A percentile compares a stretch with the other conserved stretches of the same genome.
These are phyloP conservation scores for Vitis cinerea DNA, from an alignment of 164 flowering plant species.

Conservation along the genomic window DNA sequence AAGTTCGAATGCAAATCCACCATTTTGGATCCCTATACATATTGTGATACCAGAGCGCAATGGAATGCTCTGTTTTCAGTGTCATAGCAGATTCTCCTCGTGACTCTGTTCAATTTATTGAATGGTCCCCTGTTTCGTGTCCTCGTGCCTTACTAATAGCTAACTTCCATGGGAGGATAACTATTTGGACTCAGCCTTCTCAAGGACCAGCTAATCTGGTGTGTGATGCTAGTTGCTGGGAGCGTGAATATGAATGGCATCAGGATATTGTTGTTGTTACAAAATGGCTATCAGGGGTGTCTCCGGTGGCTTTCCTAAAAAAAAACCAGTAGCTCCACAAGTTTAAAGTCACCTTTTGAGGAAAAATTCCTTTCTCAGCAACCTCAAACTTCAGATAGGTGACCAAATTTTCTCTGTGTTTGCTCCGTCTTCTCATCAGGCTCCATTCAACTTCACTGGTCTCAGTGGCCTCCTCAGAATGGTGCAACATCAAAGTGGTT, in stretches of 20 bases:
- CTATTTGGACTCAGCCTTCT: slow-evolving; percentile 93
- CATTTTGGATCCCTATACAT: slow-evolving; percentile 99
- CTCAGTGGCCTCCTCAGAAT: slow-evolving; percentile 79
- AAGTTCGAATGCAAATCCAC: slow-evolving; percentile 86
- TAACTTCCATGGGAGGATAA: slow-evolving; percentile 92
- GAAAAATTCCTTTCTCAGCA: slow-evolving; percentile 88
- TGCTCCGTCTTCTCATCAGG: slow-evolving; percentile 99
- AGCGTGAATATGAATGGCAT: slow-evolving; percentile 93
- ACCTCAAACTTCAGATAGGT: slow-evolving; percentile 83
- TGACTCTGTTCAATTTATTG: slow-evolving; percentile 97
- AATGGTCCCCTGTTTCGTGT: slow-evolving; percentile 96
- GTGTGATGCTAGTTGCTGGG: slow-evolving; percentile 91
- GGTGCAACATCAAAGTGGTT: slow-evolving; percentile 76
- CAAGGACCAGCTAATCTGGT: slow-evolving; percentile 91
- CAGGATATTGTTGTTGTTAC: slow-evolving; percentile 98
- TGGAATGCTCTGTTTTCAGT: slow-evolving; percentile 89
- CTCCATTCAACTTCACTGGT: slow-evolving; percentile 97
- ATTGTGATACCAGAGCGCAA: slow-evolving; percentile 91
- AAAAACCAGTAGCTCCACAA: slow-evolving; percentile 42
- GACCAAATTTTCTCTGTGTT: slow-evolving; percentile 97
- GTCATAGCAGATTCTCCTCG: slow-evolving; percentile 97
- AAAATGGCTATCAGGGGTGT: slow-evolving; percentile 91
- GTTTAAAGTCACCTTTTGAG: slow-evolving; percentile 78
- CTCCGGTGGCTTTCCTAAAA: slow-evolving; percentile 45
- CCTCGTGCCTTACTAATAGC: slow-evolving; percentile 90